phyloP scores from a whole-genome alignment of 2,329 filamentous ascomycete species.

The Calonectria pseudoreteaudii region DNA sequence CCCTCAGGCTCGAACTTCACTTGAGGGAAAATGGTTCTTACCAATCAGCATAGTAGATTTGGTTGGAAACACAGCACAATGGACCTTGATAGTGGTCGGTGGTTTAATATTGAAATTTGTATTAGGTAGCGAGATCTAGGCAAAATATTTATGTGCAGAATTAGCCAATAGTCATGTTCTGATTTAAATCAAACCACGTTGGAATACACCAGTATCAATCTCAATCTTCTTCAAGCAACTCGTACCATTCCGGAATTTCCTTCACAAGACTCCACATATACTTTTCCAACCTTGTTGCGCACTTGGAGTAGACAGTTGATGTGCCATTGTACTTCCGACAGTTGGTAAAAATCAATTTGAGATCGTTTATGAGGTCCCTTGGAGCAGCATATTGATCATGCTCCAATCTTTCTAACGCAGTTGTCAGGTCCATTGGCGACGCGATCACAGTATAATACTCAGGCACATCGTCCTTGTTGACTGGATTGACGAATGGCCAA shows the following conservation, averaged over 20 bases:
- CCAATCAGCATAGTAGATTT: neutral
- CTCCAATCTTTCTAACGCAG: slow-evolving; percentile 93
- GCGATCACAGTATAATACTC: slow-evolving; percentile 99
- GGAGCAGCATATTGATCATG: slow-evolving; percentile 89
- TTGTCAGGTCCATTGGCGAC: slow-evolving; percentile 91
- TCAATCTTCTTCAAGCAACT: neutral
- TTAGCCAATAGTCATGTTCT: too few species aligned
- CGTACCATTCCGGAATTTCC: neutral
- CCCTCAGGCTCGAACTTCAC: neutral
- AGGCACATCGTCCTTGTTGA: slow-evolving; percentile 95
- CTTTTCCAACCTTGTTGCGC: neutral
- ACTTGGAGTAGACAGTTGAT: neutral
- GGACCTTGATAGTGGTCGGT: neutral
- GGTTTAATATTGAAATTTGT: neutral
- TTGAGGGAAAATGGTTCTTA: neutral
- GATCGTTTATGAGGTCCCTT: slow-evolving; percentile 92
- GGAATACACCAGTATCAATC: neutral
- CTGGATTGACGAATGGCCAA: slow-evolving; percentile 95
- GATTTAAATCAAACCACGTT: neutral
- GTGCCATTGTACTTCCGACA: slow-evolving; percentile 93
- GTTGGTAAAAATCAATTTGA: slow-evolving; percentile 91
- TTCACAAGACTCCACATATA: neutral
- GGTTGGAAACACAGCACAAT: neutral
- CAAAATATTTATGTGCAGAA: neutral
- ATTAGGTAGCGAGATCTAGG: neutral